Base-by-base conservation (phyloP, 768 basidiomycete species). In the Xerocomus spinulosus region DNA sequence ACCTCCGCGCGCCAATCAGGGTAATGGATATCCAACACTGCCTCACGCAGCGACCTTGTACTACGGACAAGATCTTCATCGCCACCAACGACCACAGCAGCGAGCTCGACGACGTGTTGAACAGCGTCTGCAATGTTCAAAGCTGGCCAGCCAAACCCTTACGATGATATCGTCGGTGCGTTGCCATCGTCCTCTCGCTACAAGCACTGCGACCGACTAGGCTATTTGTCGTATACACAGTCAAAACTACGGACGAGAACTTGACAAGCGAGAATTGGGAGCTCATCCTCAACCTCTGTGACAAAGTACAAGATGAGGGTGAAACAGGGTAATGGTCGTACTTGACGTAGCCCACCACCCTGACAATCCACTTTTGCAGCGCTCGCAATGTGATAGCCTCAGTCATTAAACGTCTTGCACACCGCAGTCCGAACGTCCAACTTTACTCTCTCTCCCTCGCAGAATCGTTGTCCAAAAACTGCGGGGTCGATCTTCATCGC, bases 241-340 rank as follows among this genome's bases (percentile, higher is more conserved):
- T 70, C 59, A 95, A 96, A 71, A 88, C 95, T 28, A 99, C 96
- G n/a, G 92, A 94, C 66, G 96, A 98, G 79, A 93, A 92, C 66
- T 74, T 94, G 49, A 94, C 94, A 1, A 76, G 78, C 46, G 95
- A 96, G 71, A 90, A 96, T 68, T 99, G 96, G 96, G 93, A 93
- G 63, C 74, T 92, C 49, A 91, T 94, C 53, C 64, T 97, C 41
- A 92, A 88, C 58, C 68, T 98, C n/a, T 96, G 93, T 58, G 96
- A 99, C 73, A 96, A 96, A 69, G 93, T 99, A 6, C 74, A 77
- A 25, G 92, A 93, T 12, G 95, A 99, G 54, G 87, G 90, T 2
- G 81, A 85, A 61, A 69, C 77, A 39, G 94, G 94, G 94, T 93
- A 52, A 68, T n/a, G 44, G 4, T 33, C 9, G 32, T 21, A 7